Evolutionary conservation across 2,329 filamentous ascomycete species (phyloP).

Genomic region (Phialophora expanda): DNA sequence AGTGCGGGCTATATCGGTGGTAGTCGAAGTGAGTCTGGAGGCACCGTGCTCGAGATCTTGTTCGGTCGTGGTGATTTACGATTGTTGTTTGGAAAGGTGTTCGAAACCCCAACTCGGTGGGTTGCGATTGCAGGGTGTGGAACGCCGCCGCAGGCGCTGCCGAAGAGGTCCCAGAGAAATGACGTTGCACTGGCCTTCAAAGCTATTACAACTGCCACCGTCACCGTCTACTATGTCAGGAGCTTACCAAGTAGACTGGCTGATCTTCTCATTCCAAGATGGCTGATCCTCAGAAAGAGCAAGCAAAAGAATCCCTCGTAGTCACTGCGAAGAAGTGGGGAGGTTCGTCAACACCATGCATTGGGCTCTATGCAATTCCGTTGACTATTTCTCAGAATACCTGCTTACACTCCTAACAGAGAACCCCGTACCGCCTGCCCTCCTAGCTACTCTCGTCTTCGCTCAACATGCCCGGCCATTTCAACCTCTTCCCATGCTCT

Average conservation of each 20-base stretch:
- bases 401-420: conserved; percentile 52
- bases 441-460: conserved; percentile 69
- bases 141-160: conserved; percentile 5
- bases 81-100: conserved; percentile 28
- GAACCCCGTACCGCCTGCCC: conserved; percentile 66
- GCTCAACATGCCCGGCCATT: conserved; percentile 71
- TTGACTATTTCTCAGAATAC: conserved; percentile 34
- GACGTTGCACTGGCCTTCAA: conserved; percentile 14
- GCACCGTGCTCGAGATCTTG: neutral
- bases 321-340: conserved; percentile 39
- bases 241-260: neutral
- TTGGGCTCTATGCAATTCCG: conserved; percentile 21
- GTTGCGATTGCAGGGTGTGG: conserved; percentile 13
- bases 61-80: neutral
- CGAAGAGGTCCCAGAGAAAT: conserved; percentile 14
- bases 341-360: conserved; percentile 32
- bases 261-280: conserved; percentile 14
- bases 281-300: conserved; percentile 32
- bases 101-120: conserved; percentile 27
- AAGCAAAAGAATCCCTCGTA: conserved; percentile 36
- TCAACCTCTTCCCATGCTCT: conserved; percentile 68
- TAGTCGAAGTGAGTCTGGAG: neutral
- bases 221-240: neutral
- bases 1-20: neutral
- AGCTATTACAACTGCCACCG: neutral